Evolutionary conservation across 2,329 filamentous ascomycete species (phyloP), one percentile per base, ranked within the genome.

Genomic region (Alternaria postmessia): DNA sequence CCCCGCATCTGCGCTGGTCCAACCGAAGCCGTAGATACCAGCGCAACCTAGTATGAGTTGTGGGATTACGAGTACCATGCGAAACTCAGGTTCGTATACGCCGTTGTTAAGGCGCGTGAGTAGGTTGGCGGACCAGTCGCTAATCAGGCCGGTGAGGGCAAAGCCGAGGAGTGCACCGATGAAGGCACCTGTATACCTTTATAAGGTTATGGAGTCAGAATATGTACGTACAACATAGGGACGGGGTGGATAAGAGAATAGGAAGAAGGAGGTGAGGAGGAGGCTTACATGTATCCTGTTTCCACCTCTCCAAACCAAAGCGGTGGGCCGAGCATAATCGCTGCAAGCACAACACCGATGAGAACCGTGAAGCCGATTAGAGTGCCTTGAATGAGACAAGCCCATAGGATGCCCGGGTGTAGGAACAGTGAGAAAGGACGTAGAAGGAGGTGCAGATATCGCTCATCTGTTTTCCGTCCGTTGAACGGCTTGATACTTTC

Each of bases 311-410:
- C 85, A 86, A 94, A 97, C 82, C 88, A 95, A 41, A 94, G 86
- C 0, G 93, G 93, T 1, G 90, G 89, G 1, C 90, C 89, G 34
- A 96, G 84, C 81, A 96, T 95, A 71, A 96, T 89, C 61, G 89
- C 88, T 8, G 91, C 93, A 39, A 97, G 84, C 61, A 96, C 90
- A 59, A 96, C 91, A 52, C 93, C 94, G 65, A 77, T 94, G 73
- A 97, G 92, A 16, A 97, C 92, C 1, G 94, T 96, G 94, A 94
- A 98, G 65, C 94, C 94, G 72, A 97, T 97, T 73, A 97, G 87
- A 5, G 91, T 88, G 16, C 94, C 94, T 83, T 97, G 94, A 51
- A 94, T 92, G 4, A 97, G 83, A 70, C 86, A 88, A 16, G 85
- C 85, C 72, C 71, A 59, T 26, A 58, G 57, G 18, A 44, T 38